Evolutionary conservation across 345 rosid species (phyloP).

Genomic region (Gynandropsis gynandra): DNA sequence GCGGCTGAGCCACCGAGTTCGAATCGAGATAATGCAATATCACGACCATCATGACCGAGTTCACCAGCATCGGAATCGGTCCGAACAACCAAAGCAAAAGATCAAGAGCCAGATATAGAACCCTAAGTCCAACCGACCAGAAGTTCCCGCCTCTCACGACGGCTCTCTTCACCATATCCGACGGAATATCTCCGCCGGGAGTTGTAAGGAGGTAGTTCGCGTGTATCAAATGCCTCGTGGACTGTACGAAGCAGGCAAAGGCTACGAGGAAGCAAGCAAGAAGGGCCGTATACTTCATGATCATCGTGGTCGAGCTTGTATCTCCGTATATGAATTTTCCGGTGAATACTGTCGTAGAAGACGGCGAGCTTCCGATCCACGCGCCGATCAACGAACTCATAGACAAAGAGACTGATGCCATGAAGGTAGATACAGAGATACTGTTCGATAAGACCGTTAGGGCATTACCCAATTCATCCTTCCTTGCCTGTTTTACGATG

Average conservation of each 20-base stretch:
- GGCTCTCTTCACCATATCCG: conserved; percentile 32
- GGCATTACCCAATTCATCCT: conserved; percentile 25
- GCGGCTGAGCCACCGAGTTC: conserved; percentile 41
- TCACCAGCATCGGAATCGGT: conserved; percentile 66
- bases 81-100: conserved; percentile 77
- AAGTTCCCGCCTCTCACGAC: conserved; percentile 64
- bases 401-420: conserved; percentile 52
- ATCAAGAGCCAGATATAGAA: conserved; percentile 57
- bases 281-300: conserved; percentile 59
- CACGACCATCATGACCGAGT: conserved; percentile 38
- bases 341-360: conserved; percentile 30
- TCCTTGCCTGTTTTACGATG: conserved; percentile 36
- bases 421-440: conserved; percentile 53
- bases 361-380: conserved; percentile 56
- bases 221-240: conserved; percentile 54
- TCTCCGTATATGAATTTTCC: conserved; percentile 52
- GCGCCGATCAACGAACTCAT: conserved; percentile 76
- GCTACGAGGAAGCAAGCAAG: conserved; percentile 55
- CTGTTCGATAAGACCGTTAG: conserved; percentile 45
- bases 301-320: conserved; percentile 42
- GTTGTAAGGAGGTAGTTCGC: conserved; percentile 61
- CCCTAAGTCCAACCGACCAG: conserved; percentile 67
- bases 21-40: conserved; percentile 44
- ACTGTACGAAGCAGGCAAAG: conserved; percentile 64
- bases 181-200: conserved; percentile 32